A percentile compares a stretch with the other conserved stretches of the same genome.
phyloP scores from a whole-genome alignment of 2,329 filamentous ascomycete genomes.

The Chaetomium olivaceum region DNA sequence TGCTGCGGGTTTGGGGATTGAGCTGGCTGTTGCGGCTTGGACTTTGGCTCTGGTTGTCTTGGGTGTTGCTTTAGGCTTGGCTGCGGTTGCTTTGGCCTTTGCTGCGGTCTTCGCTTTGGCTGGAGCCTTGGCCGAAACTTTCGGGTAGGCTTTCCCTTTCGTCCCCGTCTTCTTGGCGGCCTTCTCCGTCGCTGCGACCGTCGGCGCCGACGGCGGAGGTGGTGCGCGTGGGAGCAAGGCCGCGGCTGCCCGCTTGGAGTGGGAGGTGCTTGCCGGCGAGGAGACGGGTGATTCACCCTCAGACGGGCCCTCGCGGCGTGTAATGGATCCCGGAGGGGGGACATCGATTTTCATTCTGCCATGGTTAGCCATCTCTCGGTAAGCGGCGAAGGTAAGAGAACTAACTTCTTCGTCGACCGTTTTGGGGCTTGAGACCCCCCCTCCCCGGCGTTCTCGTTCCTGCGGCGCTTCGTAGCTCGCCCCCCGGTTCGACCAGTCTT shows the following conservation, averaged over 20 bases:
- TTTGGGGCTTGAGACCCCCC: neutral
- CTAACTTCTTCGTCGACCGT: neutral
- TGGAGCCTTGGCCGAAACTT: neutral
- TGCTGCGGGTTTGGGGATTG: neutral
- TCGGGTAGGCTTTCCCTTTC: neutral
- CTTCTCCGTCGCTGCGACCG: neutral
- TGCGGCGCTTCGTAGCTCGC: neutral
- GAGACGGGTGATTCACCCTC: neutral
- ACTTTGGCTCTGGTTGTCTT: neutral
- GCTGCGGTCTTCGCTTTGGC: neutral
- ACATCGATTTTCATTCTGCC: neutral
- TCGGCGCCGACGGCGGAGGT: neutral
- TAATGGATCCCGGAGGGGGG: neutral
- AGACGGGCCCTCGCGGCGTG: neutral
- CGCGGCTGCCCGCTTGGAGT: neutral
- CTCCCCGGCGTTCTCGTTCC: neutral
- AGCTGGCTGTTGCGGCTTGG: neutral
- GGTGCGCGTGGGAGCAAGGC: neutral
- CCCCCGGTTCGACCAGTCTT: neutral
- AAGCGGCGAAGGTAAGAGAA: neutral
- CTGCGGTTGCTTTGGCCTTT: neutral
- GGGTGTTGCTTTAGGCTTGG: neutral
- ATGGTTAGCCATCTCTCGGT: neutral
- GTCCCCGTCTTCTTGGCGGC: neutral
- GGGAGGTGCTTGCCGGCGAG: conserved; percentile 2